Base-by-base conservation (phyloP, 2,329 filamentous ascomycete species). In the Penicillium sp. region DNA sequence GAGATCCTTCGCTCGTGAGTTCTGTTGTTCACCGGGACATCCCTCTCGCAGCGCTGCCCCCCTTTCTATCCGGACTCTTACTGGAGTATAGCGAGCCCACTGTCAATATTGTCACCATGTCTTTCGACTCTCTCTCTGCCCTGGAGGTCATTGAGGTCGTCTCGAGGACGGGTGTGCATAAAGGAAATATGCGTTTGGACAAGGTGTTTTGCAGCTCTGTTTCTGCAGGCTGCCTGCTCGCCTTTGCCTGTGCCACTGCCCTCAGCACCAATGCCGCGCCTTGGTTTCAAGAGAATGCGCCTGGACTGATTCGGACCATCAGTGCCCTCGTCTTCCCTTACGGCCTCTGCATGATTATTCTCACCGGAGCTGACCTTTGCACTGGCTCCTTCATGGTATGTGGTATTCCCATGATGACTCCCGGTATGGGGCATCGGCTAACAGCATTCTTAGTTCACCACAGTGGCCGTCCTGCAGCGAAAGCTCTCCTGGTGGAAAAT, bases 131-230 rank as follows among this genome's bases (percentile, higher is more conserved):
- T 4, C 73, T 73, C 53, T 71, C 71, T 4, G 70, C 74, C 1
- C 50, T 57, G 10, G 70, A 79, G 59, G 71, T 75, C 23, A 70
- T 71, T 6, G 74, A 78, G 58, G 59, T 76, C 11, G 64, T 76
- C 40, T 71, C 69, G 1, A 68, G 73, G 8, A 65, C 71, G n/a
- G 77, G 76, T 4, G 64, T 65, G 17, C 65, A 65, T 37, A 79
- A 79, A 53, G 74, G 73, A 7, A 68, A 73, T 39, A 78, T 74
- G 72, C 65, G 73, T 7, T 58, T 71, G 3, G 71, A 76, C 52
- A 78, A 78, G 47, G 63, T 77, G 27, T 77, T 78, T 48, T 50
- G 75, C 31, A 75, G 71, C 43, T 61, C 71, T 3, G 67, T 78
- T 27, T 71, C 75, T 31, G 75, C 75, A 4, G 77, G 77, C 0